Conservation (phyloP, 78 protist genomes). For the Dictyostelium brefeldianum region DNA sequence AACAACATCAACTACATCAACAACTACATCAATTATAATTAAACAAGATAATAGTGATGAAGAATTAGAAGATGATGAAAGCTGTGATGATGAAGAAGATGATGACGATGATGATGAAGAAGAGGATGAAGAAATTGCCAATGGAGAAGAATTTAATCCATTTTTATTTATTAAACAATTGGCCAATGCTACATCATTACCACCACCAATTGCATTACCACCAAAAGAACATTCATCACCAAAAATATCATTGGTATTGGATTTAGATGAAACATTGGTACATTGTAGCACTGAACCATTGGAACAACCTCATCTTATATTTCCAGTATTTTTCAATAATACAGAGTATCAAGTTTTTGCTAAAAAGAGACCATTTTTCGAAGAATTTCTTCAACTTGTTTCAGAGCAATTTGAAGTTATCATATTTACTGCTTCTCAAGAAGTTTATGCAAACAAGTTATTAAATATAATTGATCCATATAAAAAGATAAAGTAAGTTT, state of each 20-base stretch:
- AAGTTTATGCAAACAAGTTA: constrained; percentile 91
- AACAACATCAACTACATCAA: neutral
- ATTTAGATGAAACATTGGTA: constrained; percentile 94
- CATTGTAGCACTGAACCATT: constrained; percentile 89
- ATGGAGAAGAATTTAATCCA: constrained; percentile 71
- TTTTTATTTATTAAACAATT: constrained; percentile 65
- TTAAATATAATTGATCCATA: constrained; percentile 90
- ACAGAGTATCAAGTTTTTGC: constrained; percentile 81
- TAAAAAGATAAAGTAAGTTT: constrained; percentile 57
- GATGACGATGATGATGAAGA: constrained; percentile 30
- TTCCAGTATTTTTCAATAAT: constrained; percentile 71
- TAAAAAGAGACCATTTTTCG: constrained; percentile 88
- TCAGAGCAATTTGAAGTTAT: constrained; percentile 87
- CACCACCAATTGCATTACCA: constrained; percentile 50
- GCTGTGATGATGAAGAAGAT: neutral
- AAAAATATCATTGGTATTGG: constrained; percentile 90
- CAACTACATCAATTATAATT: neutral
- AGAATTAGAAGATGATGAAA: neutral
- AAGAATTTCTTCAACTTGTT: constrained; percentile 79
- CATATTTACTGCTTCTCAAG: constrained; percentile 95
- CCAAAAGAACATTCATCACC: constrained; percentile 54
- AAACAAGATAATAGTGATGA: neutral
- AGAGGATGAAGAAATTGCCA: constrained; percentile 63
- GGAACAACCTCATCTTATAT: constrained; percentile 72
- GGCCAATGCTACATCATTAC: neutral